phyloP scores from a whole-genome alignment of 805 yeast genomes.

The Starmerella sirachaensis region DNA sequence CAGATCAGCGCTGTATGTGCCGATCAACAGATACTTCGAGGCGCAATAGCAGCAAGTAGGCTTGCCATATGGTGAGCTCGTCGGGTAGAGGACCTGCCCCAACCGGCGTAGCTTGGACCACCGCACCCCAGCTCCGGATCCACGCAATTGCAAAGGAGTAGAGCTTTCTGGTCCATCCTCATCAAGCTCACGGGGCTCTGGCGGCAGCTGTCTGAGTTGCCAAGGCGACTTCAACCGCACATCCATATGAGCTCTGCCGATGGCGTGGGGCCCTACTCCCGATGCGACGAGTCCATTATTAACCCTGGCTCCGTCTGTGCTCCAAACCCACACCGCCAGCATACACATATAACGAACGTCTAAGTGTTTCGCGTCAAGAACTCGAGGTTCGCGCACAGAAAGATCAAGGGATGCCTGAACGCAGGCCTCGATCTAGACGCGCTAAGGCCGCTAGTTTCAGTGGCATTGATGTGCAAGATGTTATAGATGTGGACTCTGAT shows the following conservation, averaged over 20 bases:
- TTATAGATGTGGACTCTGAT: too few relatives aligned
- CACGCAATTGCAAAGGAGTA: background rate
- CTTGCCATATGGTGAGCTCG: conserved; percentile 37
- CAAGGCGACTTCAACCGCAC: conserved; percentile 8
- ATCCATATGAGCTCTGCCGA: too few relatives aligned
- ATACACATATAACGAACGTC: background rate
- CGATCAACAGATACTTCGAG: conserved; percentile 36
- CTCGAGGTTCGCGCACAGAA: background rate
- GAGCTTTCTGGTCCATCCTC: background rate
- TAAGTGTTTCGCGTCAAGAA: background rate
- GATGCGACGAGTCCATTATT: too few relatives aligned
- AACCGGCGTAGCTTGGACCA: conserved; percentile 36
- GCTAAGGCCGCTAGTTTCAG: background rate
- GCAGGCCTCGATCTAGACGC: background rate
- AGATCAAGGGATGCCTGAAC: background rate
- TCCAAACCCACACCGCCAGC: too few relatives aligned
- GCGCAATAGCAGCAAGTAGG: conserved; percentile 34
- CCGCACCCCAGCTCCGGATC: background rate
- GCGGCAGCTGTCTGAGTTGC: conserved; percentile 8
- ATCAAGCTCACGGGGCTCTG: too few relatives aligned
- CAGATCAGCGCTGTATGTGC: conserved; percentile 56
- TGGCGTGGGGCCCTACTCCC: too few relatives aligned
- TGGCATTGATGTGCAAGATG: too few relatives aligned
- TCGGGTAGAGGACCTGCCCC: conserved; percentile 29
- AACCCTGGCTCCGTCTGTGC: too few relatives aligned